Evolutionary conservation across 805 yeast species (phyloP), one percentile per base, ranked within the genome.

Genomic region (Yarrowia alimentaria): DNA sequence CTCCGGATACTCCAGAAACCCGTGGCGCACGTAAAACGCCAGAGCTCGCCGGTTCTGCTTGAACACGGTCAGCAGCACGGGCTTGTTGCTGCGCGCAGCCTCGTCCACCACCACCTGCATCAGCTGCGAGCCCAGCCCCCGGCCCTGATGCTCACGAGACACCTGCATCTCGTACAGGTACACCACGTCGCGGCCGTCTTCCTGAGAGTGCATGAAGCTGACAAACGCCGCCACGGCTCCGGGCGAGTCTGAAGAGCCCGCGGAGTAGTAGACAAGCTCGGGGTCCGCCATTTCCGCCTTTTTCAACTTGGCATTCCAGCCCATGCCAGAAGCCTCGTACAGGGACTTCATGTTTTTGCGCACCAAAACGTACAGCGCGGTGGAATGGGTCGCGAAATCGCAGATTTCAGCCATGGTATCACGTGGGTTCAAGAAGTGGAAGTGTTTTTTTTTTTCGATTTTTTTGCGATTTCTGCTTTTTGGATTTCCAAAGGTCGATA

Each of bases 161-260:
- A 61, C 61, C 35, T 63, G 67, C 28, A 63, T 48, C 53, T 63
- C 67, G 43, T 61, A 63, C 19, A 63, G 51, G 38, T 57, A 63
- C 6, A 56, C 32, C n/a, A 54, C 53, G 19, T 51, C 54, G 12
- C 22, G 45, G 9, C 29, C 45, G 5, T 54, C 56, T 13, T 58
- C 51, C 6, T 13, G 43, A 30, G 60, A 61, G n/a, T 29, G 51
- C 50, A 25, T 42, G 50, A 18, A 55, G 48, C 53, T 51, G 6
- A 60, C 56, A 38, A 60, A 61, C 16, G 22, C 43, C 16, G 34
- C 25, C 11, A 40, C n/a, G n/a, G n/a, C n/a, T n/a, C n/a, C n/a
- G n/a, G n/a, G 12, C 10, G 28, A 6, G 12, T 19, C 33, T 5
- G 11, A 11, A 1, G 34, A 43, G 5, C 20, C 13, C 8, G 28